A percentile compares a stretch with the other conserved stretches of the same genome.
phyloP scores from a whole-genome alignment of 1,284 basidiomycete species.

The Kalmanozyma brasiliensis region DNA sequence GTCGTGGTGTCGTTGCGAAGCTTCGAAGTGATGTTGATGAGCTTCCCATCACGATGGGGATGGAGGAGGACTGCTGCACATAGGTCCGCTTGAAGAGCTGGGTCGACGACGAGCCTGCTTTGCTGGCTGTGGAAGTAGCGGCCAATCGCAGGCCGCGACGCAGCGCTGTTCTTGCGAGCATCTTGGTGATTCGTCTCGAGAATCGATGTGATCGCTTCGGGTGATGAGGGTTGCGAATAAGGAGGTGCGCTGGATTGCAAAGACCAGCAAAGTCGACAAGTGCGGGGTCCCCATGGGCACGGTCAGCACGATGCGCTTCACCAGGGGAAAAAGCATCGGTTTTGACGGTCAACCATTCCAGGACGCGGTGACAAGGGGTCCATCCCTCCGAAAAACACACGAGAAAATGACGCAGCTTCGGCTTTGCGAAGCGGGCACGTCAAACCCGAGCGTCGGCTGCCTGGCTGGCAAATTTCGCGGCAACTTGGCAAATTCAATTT shows the following conservation, averaged over 20 bases:
- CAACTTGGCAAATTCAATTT: neutral
- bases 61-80: constrained; percentile 18
- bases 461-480: constrained; percentile 9
- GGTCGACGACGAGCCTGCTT: neutral
- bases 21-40: constrained; percentile 22
- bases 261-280: too few species aligned
- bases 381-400: constrained; percentile 3
- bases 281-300: constrained; percentile 27
- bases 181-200: neutral
- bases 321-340: constrained; percentile 7
- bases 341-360: constrained; percentile 21
- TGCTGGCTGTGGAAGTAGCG: neutral
- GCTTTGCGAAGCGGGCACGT: too few species aligned
- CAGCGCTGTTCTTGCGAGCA: constrained; percentile 25
- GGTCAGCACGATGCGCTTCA: neutral
- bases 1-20: constrained; percentile 41
- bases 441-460: too few species aligned
- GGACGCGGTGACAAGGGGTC: constrained; percentile 7
- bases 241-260: too few species aligned
- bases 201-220: too few species aligned
- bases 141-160: constrained; percentile 18
- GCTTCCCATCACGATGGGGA: constrained; percentile 23
- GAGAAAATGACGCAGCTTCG: neutral
- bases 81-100: constrained; percentile 19
- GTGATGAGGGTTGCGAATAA: neutral